Base-by-base conservation (phyloP, 2,329 filamentous ascomycete species). In the Paracorniculantispora psalliotae region DNA sequence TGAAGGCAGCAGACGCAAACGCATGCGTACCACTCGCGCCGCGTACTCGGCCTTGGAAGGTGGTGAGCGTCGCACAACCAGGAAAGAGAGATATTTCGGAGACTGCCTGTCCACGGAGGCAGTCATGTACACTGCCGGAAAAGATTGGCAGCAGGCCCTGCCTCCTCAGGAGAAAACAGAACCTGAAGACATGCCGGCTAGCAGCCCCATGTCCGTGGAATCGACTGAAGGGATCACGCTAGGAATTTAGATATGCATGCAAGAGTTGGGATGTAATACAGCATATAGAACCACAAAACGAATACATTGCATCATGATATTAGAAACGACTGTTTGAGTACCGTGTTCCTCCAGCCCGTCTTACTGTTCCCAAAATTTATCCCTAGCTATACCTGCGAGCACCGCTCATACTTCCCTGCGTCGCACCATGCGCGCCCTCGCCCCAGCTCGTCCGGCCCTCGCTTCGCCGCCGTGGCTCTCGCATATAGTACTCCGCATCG, bases 21-120 rank as follows among this genome's bases (percentile, higher is more conserved):
- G 86, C 17, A 79, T 84, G 68, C 78, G 91, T 25, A 92, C 81
- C 2, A 96, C 91, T 0, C 77, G 91, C 57, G 85, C 88, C 50
- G 89, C 89, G 50, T 81, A 88, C 57, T 90, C 89, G 37, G 91
- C 91, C 0, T 75, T 92, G 0, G 91, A 94, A 69, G 90, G 90
- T 15, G 87, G 89, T 1, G 79, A 82, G 57, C 82, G 91, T 62
- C 79, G 80, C 30, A 83, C 76, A 2, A 90, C 86, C 8, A 80
- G 90, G 44, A 79, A 83, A 51, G 89, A 93, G 61, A 81, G 80
- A 60, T 94, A 91, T 79, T 93, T 96, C 67, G 77, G 81, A 0
- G 77, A 80, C 3, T 76, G 78, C 12, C 70, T 90, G 10, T 86
- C 89, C 65, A 77, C 84, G 3, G 70, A 77, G 1, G 73, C 81